phyloP scores from a whole-genome alignment of 345 rosid genomes.

The Syzygium oleosum region DNA sequence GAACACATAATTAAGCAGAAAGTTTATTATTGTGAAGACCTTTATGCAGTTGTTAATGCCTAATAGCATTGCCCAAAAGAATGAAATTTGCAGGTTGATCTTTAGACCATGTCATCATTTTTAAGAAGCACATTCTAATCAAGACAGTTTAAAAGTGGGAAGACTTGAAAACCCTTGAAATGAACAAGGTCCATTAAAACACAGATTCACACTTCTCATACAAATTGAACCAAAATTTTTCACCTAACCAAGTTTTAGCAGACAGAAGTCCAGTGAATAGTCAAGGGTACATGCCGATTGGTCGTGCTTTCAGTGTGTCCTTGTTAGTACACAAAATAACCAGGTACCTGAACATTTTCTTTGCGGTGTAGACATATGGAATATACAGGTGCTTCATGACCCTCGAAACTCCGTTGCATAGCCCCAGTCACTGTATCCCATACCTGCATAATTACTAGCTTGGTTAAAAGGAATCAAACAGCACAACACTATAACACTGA shows the following conservation, averaged over 20 bases:
- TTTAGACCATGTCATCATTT: not conserved
- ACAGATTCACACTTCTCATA: not conserved
- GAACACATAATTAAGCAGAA: not conserved
- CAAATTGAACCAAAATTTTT: not conserved
- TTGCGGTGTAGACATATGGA: slow-evolving; percentile 19
- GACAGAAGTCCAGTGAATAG: rapidly evolving
- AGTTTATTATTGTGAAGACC: not conserved
- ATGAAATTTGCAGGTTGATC: not conserved
- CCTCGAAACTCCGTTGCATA: slow-evolving; percentile 12
- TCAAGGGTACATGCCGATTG: not conserved
- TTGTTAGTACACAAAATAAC: rapidly evolving
- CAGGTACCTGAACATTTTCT: slow-evolving; percentile 12
- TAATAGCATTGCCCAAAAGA: not conserved
- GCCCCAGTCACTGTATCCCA: slow-evolving; percentile 25
- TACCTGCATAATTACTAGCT: slow-evolving; percentile 6
- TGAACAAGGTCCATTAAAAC: not conserved
- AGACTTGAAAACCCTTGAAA: not conserved
- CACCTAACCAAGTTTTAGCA: not conserved
- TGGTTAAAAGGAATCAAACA: not conserved
- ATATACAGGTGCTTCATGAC: slow-evolving; percentile 27
- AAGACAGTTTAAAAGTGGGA: not conserved
- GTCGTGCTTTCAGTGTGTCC: not conserved
- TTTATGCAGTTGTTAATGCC: rapidly evolving
- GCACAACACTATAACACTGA: not conserved
- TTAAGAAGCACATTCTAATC: not conserved